Evolutionary conservation across 352 stramenopile species (phyloP).

Genomic region (Pythium coloratum): DNA sequence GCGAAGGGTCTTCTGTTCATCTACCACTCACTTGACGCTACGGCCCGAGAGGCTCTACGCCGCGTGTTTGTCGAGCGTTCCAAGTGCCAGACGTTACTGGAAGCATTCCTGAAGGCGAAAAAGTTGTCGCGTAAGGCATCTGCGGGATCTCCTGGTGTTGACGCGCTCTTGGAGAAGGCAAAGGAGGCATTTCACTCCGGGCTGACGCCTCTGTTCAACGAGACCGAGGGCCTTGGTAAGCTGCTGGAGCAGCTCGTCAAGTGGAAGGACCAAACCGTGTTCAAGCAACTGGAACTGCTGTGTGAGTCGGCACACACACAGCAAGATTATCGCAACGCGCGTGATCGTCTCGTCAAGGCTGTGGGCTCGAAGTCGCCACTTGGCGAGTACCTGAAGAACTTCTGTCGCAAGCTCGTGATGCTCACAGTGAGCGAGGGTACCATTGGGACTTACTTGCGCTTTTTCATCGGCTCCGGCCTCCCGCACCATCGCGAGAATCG

Average conservation of each 20-base stretch:
- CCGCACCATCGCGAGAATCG: constrained; percentile 48
- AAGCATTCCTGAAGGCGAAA: constrained; percentile 52
- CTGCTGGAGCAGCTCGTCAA: constrained; percentile 61
- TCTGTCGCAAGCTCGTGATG: constrained; percentile 79
- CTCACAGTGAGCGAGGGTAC: constrained; percentile 61
- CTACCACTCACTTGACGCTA: constrained; percentile 61
- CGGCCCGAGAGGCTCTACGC: constrained; percentile 68
- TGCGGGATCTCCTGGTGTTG: constrained; percentile 18
- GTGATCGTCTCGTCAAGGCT: constrained; percentile 73
- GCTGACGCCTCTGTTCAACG: constrained; percentile 54
- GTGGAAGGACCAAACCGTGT: constrained; percentile 81
- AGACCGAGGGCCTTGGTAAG: constrained; percentile 54
- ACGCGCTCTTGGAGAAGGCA: constrained; percentile 27
- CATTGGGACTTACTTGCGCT: constrained; percentile 38
- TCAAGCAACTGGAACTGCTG: constrained; percentile 68
- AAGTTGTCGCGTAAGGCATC: constrained; percentile 35
- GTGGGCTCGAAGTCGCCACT: constrained; percentile 78
- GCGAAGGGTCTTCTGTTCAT: constrained; percentile 75
- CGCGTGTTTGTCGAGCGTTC: constrained; percentile 64
- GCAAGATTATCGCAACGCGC: constrained; percentile 45
- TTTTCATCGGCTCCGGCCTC: constrained; percentile 35
- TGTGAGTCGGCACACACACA: constrained; percentile 54
- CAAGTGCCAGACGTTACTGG: constrained; percentile 39
- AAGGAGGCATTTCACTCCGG: constrained; percentile 38
- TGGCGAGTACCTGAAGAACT: constrained; percentile 76